A percentile compares a stretch with the other conserved stretches of the same genome.
phyloP scores from a whole-genome alignment of 495 filamentous ascomycete species.

The Aspergillus ostianus region DNA sequence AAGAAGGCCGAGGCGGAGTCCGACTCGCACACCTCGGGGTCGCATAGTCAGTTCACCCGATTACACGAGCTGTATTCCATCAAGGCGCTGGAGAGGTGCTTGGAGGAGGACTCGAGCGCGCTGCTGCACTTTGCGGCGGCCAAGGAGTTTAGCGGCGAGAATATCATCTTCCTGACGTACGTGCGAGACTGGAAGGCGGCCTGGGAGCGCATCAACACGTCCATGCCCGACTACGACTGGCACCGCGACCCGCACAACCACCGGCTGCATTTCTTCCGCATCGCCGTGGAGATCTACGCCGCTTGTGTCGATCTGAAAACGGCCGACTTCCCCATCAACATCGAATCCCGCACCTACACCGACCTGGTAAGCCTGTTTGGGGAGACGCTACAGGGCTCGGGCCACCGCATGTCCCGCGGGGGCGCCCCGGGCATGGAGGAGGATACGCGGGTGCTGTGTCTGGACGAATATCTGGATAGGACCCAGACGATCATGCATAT shows the following conservation, averaged over 20 bases:
- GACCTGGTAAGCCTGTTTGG: constrained; percentile 41
- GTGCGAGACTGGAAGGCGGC: constrained; percentile 48
- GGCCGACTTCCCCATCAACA: constrained; percentile 56
- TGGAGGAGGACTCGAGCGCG: constrained; percentile 43
- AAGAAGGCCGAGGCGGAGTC: constrained; percentile 14
- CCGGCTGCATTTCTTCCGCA: constrained; percentile 15
- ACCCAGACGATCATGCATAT: constrained; percentile 14
- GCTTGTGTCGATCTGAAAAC: constrained; percentile 44
- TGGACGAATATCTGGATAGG: constrained; percentile 10
- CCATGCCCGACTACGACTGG: constrained; percentile 21
- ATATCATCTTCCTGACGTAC: constrained; percentile 55
- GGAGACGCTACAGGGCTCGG: constrained; percentile 14
- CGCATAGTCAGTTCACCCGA: constrained; percentile 22
- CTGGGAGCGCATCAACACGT: constrained; percentile 21
- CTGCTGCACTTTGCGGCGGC: constrained; percentile 53
- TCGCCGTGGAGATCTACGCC: constrained; percentile 50
- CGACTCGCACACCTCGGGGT: constrained; percentile 15
- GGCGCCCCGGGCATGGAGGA: constrained; percentile 6
- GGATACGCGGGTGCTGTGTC: constrained; percentile 13
- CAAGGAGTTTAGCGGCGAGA: constrained; percentile 58
- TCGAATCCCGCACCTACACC: constrained; percentile 39
- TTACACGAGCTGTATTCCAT: constrained; percentile 42
- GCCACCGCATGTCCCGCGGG: neutral
- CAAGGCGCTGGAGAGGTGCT: constrained; percentile 50
- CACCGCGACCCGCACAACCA: constrained; percentile 34